Evolutionary conservation across 176 grass and related monocot species (phyloP), one percentile per base, ranked within the genome.

Genomic region (Triticum timopheevii): DNA sequence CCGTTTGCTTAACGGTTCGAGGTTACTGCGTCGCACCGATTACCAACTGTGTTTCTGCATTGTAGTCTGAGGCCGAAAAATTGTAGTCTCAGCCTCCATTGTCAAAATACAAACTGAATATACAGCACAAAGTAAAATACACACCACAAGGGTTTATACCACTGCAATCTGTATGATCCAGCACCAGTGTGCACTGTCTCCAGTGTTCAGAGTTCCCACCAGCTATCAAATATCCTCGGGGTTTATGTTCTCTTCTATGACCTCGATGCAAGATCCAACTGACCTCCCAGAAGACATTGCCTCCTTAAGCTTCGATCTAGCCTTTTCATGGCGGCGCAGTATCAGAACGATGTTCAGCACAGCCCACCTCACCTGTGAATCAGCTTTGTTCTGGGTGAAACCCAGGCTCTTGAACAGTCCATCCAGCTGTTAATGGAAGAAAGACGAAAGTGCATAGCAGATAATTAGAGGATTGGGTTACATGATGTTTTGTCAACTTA

Each of bases 351-450:
- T 90, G 62, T 90, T 90, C 42, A 90, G 80, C 64, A 90, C 84
- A 67, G 89, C 74, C 89, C 89, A 90, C 33, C 89, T 83, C 24
- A 90, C 84, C 33, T 90, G 84, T 79, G 89, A 87, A 79, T 90
- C 84, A 34, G 89, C 80, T 87, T 90, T 90, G 65, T 83, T 90
- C 67, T 83, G 66, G 73, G 89, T 87, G 25, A 87, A 87, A 66
- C 65, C 84, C 33, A 87, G 36, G 31, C 89, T 58, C 66, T 90
- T 87, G 33, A 90, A 76, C 74, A 90, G 79, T 58, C 66, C 84
- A 87, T 90, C 84, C 49, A 83, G 59, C 84, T 87, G 80, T 79
- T 17, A 62, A 77, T 42, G 58, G 0, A 52, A 34, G 10, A 76
- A 77, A 88, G 16, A n/a, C 10, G 61, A 7, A 12, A 2, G 2